A percentile compares a stretch with the other conserved stretches of the same genome.
phyloP scores from a whole-genome alignment of 305 asterid genomes.

The Plantago coronopus region DNA sequence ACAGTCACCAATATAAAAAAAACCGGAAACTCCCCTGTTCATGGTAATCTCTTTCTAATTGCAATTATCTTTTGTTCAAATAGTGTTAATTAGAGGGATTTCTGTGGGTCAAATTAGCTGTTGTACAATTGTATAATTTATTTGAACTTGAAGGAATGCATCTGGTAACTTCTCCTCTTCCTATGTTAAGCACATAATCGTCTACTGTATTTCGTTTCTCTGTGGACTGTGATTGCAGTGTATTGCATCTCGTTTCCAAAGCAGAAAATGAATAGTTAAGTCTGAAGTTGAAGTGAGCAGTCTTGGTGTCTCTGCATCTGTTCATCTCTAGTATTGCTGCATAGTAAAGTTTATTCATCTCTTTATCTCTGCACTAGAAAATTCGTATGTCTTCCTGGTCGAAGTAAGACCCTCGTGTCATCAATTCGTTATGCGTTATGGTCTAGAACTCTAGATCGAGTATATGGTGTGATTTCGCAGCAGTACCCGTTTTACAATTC shows the following conservation, averaged over 20 bases:
- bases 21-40: slow-evolving; percentile 20
- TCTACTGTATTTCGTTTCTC: background rate
- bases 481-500: no score
- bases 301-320: background rate
- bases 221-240: background rate
- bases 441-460: no score
- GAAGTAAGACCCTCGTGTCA: no score
- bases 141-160: background rate
- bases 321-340: background rate
- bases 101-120: background rate
- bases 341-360: no score
- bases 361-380: no score
- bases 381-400: no score
- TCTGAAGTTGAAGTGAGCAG: background rate
- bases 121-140: slow-evolving; percentile 5
- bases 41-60: slow-evolving; percentile 3
- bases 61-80: background rate
- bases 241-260: no score
- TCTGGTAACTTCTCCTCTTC: background rate
- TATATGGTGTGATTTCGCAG: no score
- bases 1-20: slow-evolving; percentile 13
- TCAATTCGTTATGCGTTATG: no score
- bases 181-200: background rate
- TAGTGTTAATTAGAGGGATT: background rate
- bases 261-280: background rate